Conservation (phyloP, 139 green algal genomes). For the Edaphochlamys debaryana region DNA sequence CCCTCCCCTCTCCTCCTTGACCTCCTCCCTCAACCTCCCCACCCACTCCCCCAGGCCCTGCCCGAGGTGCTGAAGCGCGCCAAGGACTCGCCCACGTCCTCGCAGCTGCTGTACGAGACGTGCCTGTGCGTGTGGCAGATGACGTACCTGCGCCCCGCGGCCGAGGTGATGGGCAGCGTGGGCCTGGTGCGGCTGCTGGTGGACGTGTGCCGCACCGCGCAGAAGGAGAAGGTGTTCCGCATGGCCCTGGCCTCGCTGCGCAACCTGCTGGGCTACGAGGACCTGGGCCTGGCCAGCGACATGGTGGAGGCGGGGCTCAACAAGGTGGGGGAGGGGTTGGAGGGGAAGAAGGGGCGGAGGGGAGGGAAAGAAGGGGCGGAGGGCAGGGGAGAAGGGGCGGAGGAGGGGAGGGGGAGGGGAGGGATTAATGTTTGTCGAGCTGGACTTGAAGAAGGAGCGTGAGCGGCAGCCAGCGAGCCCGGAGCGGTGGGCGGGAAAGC, state of each 20-base stretch:
- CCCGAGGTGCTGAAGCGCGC: constrained; percentile 29
- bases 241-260: constrained; percentile 84
- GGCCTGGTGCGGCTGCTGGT: constrained; percentile 83
- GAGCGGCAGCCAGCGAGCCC: no score
- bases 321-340: constrained; percentile 54
- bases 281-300: constrained; percentile 65
- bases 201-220: constrained; percentile 75
- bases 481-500: no score
- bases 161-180: constrained; percentile 64
- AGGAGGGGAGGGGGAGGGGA: no score
- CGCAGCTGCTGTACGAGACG: constrained; percentile 95
- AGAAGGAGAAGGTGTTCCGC: constrained; percentile 97
- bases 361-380: background rate
- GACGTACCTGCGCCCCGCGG: constrained; percentile 78
- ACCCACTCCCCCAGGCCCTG: constrained; percentile 10
- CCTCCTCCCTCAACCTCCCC: no score
- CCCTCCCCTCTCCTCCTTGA: background rate
- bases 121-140: constrained; percentile 94
- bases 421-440: no score
- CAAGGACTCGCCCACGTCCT: constrained; percentile 58
- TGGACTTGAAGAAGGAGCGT: no score
- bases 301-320: constrained; percentile 88
- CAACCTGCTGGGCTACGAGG: constrained; percentile 80
- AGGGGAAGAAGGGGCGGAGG: background rate
- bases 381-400: no score